Evolutionary conservation across 2,329 filamentous ascomycete species (phyloP), one percentile per base, ranked within the genome.

Genomic region (Alternaria atra): DNA sequence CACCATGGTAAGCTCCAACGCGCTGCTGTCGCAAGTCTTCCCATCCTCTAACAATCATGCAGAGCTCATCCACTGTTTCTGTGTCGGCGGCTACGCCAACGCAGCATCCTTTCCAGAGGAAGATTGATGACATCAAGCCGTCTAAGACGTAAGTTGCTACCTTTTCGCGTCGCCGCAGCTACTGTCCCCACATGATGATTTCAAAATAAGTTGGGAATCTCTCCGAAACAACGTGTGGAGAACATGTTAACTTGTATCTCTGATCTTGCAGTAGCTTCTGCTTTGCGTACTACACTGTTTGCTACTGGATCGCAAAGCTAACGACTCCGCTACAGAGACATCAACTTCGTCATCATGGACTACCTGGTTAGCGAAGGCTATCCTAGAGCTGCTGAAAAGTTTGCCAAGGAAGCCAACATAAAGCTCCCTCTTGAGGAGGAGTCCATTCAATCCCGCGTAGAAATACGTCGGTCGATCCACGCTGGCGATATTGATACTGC

Each of bases 121-220:
- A 92, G 76, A 89, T 96, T 59, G 90, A 94, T 70, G 90, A 94
- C 69, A 88, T 94, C 72, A 94, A 93, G 76, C 89, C 92, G 50
- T 91, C 91, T 34, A 99, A 98, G 82, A 92, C 89, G 95, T 97
- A 89, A 82, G 90, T 74, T 55, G 52, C 32, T 25, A 40, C 55
- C 47, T 64, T 52, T 55, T 13, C 25, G 30, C 43, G 27, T 20
- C 25, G 44, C 60, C 39, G 23, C 37, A 46, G 51, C 59, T 40
- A 60, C 60, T 63, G 66, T 60, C 60, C 63, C 66, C 61, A 88
- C 85, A 97, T 97, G 94, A 96, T 92, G 87, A 77, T 84, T 86
- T 82, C 83, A 83, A 89, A 90, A 70, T 92, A 96, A 97, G 87
- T 89, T 99, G 95, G 95, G 95, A 99, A 99, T 99, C 95, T 99